phyloP scores from a whole-genome alignment of 2,329 filamentous ascomycete genomes.

The Amylocarpus encephaloides region DNA sequence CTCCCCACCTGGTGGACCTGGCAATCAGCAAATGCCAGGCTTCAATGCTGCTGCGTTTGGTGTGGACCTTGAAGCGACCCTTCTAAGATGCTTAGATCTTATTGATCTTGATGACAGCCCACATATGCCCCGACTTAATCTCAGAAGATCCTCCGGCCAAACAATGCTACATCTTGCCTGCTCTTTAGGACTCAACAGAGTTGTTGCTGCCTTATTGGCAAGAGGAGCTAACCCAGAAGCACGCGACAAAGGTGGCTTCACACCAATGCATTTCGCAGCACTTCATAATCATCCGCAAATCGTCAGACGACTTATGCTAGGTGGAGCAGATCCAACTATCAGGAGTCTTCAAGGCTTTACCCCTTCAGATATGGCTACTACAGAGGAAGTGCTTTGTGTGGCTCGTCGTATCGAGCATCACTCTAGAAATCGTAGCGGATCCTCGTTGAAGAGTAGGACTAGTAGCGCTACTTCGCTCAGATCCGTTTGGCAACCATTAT shows the following conservation, averaged over 20 bases:
- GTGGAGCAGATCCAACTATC: conserved; percentile 65
- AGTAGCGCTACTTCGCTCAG: conserved; percentile 62
- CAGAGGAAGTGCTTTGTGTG: conserved; percentile 55
- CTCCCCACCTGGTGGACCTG: conserved; percentile 39
- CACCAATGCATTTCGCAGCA: conserved; percentile 74
- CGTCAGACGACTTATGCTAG: conserved; percentile 65
- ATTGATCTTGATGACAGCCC: conserved; percentile 72
- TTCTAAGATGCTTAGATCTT: conserved; percentile 69
- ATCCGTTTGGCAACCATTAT: conserved; percentile 58
- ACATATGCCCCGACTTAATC: conserved; percentile 60
- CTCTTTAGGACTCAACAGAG: conserved; percentile 65
- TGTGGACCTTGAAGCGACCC: conserved; percentile 33
- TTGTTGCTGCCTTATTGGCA: conserved; percentile 70
- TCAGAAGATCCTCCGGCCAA: conserved; percentile 60
- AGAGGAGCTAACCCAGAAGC: conserved; percentile 71
- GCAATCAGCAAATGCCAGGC: conserved; percentile 39
- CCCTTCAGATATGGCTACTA: conserved; percentile 63
- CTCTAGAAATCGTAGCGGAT: conserved; percentile 60
- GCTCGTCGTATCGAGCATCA: conserved; percentile 57
- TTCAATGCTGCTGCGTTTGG: conserved; percentile 34
- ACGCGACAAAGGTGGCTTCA: conserved; percentile 73
- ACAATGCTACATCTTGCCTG: conserved; percentile 77
- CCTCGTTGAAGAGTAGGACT: conserved; percentile 50
- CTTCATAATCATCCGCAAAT: conserved; percentile 71
- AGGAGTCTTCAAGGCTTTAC: conserved; percentile 65